These are phyloP conservation scores for Salix exigua DNA, from an alignment of 345 rosid species.

Conservation along the genomic window DNA sequence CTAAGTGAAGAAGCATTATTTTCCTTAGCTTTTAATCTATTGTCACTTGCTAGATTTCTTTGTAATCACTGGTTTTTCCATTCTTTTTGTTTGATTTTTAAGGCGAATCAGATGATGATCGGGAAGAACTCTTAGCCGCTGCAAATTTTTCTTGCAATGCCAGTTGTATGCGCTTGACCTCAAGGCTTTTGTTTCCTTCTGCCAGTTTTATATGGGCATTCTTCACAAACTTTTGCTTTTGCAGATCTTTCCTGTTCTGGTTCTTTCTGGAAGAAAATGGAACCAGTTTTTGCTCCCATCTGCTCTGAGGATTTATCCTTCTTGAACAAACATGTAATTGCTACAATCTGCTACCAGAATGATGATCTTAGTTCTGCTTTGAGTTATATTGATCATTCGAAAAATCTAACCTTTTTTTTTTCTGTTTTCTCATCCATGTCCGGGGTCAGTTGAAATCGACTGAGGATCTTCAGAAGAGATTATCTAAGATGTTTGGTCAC, in stretches of 20 bases:
- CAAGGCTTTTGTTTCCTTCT: background rate
- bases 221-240: slow-evolving; percentile 5
- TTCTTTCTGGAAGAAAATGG: slow-evolving; percentile 53
- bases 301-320: slow-evolving; percentile 32
- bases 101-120: slow-evolving; percentile 56
- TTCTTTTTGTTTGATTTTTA: slow-evolving; percentile 10
- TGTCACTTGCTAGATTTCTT: background rate
- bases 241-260: slow-evolving; percentile 46
- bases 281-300: slow-evolving; percentile 33
- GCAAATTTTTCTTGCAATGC: slow-evolving; percentile 43
- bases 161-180: slow-evolving; percentile 37
- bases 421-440: slow-evolving; percentile 6
- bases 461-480: slow-evolving; percentile 24
- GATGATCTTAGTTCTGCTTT: slow-evolving; percentile 8
- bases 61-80: background rate
- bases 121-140: slow-evolving; percentile 50
- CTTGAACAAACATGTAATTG: slow-evolving; percentile 47
- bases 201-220: background rate
- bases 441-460: slow-evolving; percentile 24
- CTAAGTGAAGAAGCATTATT: background rate
- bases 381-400: background rate
- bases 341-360: background rate
- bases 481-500: slow-evolving; percentile 14
- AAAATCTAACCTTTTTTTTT: background rate
- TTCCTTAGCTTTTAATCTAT: background rate